phyloP scores from a whole-genome alignment of 192 early-diverging fungal species.

The Coemansia sp. region DNA sequence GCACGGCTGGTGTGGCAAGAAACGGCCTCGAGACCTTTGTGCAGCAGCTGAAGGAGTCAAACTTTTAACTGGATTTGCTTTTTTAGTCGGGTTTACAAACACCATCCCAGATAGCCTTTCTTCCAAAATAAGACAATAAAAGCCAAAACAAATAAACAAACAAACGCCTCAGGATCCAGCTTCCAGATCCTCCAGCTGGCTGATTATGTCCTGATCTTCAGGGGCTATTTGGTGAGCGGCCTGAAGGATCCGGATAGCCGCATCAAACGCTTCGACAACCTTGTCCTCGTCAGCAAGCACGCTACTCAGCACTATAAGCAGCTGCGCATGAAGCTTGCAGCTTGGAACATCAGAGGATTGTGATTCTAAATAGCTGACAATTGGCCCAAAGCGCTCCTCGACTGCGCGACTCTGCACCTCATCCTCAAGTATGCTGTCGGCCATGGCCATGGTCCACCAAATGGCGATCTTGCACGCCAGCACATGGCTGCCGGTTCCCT shows the following conservation, averaged over 20 bases:
- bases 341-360: conserved; percentile 11
- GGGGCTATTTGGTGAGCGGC: conserved; percentile 53
- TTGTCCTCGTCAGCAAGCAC: conserved; percentile 58
- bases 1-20: conserved; percentile 71
- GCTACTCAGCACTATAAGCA: conserved; percentile 43
- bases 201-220: conserved; percentile 38
- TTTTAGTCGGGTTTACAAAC: no score
- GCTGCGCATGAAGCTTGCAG: conserved; percentile 39
- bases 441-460: conserved; percentile 60
- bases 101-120: no score
- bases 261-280: conserved; percentile 56
- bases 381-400: conserved; percentile 31
- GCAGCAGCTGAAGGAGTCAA: neutral
- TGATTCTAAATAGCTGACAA: conserved; percentile 36
- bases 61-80: no score
- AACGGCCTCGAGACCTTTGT: conserved; percentile 62
- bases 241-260: conserved; percentile 51
- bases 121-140: neutral
- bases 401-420: conserved; percentile 47
- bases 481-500: conserved; percentile 1
- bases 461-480: conserved; percentile 46
- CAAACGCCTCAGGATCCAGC: neutral
- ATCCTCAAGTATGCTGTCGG: conserved; percentile 32
- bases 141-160: neutral
- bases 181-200: conserved; percentile 54